A percentile compares a stretch with the other conserved stretches of the same genome.
Evolutionary conservation across 345 rosid genomes (phyloP).

Genomic region (Corchorus capsularis): DNA sequence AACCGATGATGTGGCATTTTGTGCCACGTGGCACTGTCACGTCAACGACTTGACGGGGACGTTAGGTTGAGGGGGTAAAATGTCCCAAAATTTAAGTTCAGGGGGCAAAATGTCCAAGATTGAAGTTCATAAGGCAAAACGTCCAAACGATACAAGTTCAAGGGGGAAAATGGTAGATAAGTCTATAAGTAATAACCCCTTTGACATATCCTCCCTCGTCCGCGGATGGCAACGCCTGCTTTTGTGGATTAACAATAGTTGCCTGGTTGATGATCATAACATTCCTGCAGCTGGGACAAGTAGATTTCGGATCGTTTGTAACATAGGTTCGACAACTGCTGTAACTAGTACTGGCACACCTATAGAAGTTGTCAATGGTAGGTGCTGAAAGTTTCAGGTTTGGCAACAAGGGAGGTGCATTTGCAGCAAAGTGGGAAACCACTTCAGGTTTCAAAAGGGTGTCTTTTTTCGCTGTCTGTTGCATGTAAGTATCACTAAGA

Average conservation of each 20-base stretch:
- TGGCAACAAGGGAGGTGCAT: constrained; percentile 9
- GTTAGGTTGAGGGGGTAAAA: no score
- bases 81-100: no score
- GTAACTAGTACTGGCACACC: neutral
- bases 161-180: no score
- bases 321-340: neutral
- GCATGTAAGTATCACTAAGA: constrained; percentile 16
- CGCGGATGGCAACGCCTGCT: neutral
- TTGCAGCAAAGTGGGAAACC: no score
- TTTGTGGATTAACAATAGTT: neutral
- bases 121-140: no score
- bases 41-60: no score
- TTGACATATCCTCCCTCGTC: constrained; percentile 34
- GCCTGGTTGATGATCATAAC: neutral
- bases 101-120: no score
- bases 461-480: neutral
- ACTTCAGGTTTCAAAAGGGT: constrained; percentile 12
- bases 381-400: neutral
- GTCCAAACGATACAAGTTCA: no score
- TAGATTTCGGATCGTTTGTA: neutral
- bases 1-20: no score
- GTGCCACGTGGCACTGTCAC: no score
- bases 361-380: neutral
- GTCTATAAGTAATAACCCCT: constrained; percentile 28
- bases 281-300: neutral